Percentiles rank a stretch among this genome's conserved stretches.
phyloP scores from a whole-genome alignment of 441 rosid genomes.

The Aleurites moluccanus region DNA sequence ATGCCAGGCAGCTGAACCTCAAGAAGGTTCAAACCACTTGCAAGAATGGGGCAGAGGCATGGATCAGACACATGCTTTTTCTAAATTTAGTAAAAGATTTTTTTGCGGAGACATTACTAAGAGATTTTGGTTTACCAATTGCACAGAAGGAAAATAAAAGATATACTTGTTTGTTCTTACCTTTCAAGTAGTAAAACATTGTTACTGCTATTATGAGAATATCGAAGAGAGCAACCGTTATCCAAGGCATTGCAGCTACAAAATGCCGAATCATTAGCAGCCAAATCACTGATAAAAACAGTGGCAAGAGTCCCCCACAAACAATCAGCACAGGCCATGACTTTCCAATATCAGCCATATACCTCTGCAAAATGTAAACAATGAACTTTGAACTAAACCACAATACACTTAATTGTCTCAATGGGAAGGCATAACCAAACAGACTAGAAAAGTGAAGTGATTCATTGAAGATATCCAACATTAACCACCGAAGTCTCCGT shows the following conservation, averaged over 20 bases:
- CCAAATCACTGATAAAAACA: slow-evolving; percentile 88
- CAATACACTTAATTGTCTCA: background rate
- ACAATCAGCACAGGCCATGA: slow-evolving; percentile 92
- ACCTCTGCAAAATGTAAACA: slow-evolving; percentile 59
- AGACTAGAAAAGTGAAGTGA: background rate
- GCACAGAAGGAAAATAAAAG: slow-evolving; percentile 7
- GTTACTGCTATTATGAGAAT: slow-evolving; percentile 81
- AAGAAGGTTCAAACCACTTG: background rate
- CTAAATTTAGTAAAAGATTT: background rate
- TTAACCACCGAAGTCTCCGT: background rate
- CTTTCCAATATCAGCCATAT: slow-evolving; percentile 90
- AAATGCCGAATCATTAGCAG: slow-evolving; percentile 87
- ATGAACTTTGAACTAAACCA: slow-evolving; percentile 17
- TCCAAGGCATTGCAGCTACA: slow-evolving; percentile 98
- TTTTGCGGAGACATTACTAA: background rate
- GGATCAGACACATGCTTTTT: background rate
- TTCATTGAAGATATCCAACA: no score
- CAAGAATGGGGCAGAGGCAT: background rate
- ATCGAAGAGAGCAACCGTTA: slow-evolving; percentile 83
- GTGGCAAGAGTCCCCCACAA: slow-evolving; percentile 91
- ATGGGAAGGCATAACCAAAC: background rate
- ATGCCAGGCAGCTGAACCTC: background rate
- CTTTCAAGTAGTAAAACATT: slow-evolving; percentile 86
- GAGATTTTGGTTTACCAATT: background rate
- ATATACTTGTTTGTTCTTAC: slow-evolving; percentile 31